Conservation (phyloP, 371 early-diverging fungal species). For the Mucor sp. region DNA sequence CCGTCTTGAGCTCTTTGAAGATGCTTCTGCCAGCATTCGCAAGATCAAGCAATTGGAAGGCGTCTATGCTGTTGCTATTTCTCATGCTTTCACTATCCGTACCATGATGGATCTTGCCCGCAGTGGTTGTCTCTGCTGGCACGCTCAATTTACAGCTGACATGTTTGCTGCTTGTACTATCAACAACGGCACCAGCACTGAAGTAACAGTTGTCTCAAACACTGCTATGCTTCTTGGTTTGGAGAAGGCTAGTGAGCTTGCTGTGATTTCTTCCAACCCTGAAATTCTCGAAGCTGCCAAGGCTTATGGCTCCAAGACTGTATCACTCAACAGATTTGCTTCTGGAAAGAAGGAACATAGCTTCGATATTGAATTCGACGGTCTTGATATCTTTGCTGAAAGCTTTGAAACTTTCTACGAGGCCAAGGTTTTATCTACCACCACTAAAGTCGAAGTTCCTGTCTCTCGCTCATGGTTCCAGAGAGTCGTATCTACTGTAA, state of each 20-base stretch:
- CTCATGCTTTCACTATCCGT: slow-evolving; percentile 36
- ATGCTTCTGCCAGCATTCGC: slow-evolving; percentile 34
- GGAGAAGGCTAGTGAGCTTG: slow-evolving; percentile 32
- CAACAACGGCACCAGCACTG: slow-evolving; percentile 12
- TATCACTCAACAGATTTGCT: slow-evolving; percentile 29
- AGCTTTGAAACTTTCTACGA: slow-evolving; percentile 38
- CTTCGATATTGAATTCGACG: slow-evolving; percentile 36
- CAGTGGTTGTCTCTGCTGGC: slow-evolving; percentile 45
- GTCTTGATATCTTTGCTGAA: slow-evolving; percentile 46
- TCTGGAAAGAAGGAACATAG: slow-evolving; percentile 1
- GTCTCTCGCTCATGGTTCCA: slow-evolving; percentile 41
- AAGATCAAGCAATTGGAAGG: slow-evolving; percentile 38
- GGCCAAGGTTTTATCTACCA: background rate
- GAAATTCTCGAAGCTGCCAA: slow-evolving; percentile 34
- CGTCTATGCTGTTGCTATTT: slow-evolving; percentile 40
- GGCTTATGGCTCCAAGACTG: slow-evolving; percentile 33
- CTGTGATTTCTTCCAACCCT: slow-evolving; percentile 42
- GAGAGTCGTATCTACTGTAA: slow-evolving; percentile 35
- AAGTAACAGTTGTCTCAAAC: slow-evolving; percentile 23
- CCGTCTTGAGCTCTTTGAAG: slow-evolving; percentile 32
- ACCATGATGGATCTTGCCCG: slow-evolving; percentile 46
- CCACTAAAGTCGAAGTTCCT: slow-evolving; percentile 19
- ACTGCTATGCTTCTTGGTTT: slow-evolving; percentile 33
- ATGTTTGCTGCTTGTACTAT: slow-evolving; percentile 31
- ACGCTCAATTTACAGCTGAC: slow-evolving; percentile 45